These are phyloP conservation scores for Kickxella alabastrina DNA, from an alignment of 192 early-diverging fungal species.

Conservation along the genomic window DNA sequence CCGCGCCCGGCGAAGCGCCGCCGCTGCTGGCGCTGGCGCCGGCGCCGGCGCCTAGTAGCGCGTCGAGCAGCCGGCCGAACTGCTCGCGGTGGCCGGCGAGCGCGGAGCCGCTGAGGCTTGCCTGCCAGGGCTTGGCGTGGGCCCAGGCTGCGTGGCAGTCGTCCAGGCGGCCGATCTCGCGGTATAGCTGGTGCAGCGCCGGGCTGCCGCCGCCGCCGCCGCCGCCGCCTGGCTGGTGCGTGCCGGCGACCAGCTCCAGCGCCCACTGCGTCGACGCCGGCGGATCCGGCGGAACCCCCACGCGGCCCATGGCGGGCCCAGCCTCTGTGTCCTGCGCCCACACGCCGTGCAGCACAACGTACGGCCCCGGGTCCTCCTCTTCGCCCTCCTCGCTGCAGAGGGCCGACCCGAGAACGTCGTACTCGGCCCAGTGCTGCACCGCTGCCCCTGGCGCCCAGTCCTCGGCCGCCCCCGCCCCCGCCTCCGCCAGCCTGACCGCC, in stretches of 20 bases:
- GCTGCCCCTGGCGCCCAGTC: slow-evolving; percentile 32
- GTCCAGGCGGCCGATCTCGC: too few species aligned
- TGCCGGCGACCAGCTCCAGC: slow-evolving; percentile 41
- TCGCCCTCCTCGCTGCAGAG: too few species aligned
- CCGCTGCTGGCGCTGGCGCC: background rate
- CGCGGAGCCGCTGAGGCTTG: too few species aligned
- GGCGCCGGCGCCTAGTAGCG: slow-evolving; percentile 16
- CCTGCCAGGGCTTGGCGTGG: too few species aligned
- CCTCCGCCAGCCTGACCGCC: slow-evolving; percentile 22
- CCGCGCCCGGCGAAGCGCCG: background rate
- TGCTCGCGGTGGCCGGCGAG: slow-evolving; percentile 18
- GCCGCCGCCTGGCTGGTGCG: background rate
- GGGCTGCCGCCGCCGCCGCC: background rate
- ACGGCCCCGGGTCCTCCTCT: too few species aligned
- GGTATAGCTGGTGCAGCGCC: too few species aligned
- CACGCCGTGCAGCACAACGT: slow-evolving; percentile 31
- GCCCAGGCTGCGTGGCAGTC: too few species aligned
- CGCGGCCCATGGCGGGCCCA: background rate
- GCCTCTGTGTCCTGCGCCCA: slow-evolving; percentile 15
- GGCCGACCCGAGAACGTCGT: slow-evolving; percentile 37
- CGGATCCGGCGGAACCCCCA: slow-evolving; percentile 18
- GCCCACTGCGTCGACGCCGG: slow-evolving; percentile 44
- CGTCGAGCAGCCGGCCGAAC: slow-evolving; percentile 29
- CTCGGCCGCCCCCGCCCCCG: slow-evolving; percentile 5
- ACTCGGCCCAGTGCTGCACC: slow-evolving; percentile 41